Evolutionary conservation across 495 filamentous ascomycete species (phyloP).

Genomic region (Penicillium coffeae): DNA sequence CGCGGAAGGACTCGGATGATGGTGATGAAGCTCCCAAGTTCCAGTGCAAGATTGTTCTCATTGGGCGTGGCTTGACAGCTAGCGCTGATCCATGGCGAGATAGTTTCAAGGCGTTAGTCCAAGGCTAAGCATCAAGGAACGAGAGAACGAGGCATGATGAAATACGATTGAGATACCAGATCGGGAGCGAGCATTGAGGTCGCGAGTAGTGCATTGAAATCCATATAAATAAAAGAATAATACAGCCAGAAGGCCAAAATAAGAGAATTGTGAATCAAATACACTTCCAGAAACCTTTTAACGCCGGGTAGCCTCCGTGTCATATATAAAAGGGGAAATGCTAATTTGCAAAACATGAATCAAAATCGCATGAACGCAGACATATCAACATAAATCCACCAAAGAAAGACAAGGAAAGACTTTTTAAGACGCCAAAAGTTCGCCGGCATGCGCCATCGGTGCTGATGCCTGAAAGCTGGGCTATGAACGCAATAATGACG

Average conservation of each 20-base stretch:
- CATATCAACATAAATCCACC: conserved; percentile 9
- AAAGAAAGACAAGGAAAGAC: conserved; percentile 14
- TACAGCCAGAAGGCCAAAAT: conserved; percentile 31
- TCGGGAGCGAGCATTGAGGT: not conserved
- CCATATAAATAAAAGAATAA: conserved; percentile 24
- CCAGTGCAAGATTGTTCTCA: conserved; percentile 73
- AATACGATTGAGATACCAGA: not conserved
- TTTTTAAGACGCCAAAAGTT: conserved; percentile 28
- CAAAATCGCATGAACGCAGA: conserved; percentile 8
- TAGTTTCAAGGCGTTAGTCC: conserved; percentile 34
- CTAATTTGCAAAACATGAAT: conserved; percentile 1
- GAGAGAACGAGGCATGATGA: no score
- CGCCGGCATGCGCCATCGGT: conserved; percentile 22
- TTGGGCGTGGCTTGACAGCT: conserved; percentile 60
- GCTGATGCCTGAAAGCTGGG: conserved; percentile 20
- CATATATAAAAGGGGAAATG: conserved; percentile 1
- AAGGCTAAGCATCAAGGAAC: not conserved
- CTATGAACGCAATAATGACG: conserved; percentile 22
- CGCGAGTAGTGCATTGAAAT: conserved; percentile 14
- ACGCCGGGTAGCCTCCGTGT: conserved; percentile 20
- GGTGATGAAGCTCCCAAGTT: conserved; percentile 13
- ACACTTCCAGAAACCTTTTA: conserved; percentile 22
- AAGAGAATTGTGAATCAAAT: conserved; percentile 24
- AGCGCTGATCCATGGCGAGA: conserved; percentile 27
- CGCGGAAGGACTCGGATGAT: conserved; percentile 24